Conservation (phyloP, 164 flowering plant genomes). For the Liriodendron chinense region DNA sequence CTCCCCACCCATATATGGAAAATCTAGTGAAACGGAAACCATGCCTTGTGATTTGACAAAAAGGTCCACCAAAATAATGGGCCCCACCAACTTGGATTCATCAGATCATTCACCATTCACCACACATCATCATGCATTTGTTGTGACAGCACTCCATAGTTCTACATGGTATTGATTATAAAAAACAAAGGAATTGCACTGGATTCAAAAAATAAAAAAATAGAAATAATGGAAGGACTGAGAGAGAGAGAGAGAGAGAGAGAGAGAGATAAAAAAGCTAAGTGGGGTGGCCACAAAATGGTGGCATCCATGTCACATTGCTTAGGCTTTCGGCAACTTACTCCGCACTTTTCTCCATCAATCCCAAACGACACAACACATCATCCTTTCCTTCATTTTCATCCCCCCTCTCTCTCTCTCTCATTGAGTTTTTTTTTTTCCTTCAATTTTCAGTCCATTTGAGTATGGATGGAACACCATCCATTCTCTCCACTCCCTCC, state of each 20-base stretch:
- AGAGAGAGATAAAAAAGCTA: not conserved
- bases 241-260: not conserved
- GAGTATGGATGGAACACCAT: no score
- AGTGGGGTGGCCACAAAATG: constrained; percentile 1
- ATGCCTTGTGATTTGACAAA: not conserved
- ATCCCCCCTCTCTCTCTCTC: not conserved
- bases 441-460: not conserved
- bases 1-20: not conserved
- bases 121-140: not conserved
- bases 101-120: not conserved
- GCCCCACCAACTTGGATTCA: not conserved
- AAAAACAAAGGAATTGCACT: no score
- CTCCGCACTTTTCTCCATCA: not conserved
- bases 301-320: constrained; percentile 2
- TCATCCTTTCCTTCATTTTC: not conserved
- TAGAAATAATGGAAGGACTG: no score
- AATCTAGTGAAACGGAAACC: not conserved
- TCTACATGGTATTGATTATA: not conserved
- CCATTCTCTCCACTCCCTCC: no score
- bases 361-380: not conserved
- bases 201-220: no score
- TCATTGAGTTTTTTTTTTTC: not conserved
- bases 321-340: not conserved
- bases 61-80: not conserved
- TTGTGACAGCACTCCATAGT: not conserved